These are phyloP conservation scores for Pythium myriotylum DNA, from an alignment of 352 stramenopile genomes.

Conservation along the genomic window DNA sequence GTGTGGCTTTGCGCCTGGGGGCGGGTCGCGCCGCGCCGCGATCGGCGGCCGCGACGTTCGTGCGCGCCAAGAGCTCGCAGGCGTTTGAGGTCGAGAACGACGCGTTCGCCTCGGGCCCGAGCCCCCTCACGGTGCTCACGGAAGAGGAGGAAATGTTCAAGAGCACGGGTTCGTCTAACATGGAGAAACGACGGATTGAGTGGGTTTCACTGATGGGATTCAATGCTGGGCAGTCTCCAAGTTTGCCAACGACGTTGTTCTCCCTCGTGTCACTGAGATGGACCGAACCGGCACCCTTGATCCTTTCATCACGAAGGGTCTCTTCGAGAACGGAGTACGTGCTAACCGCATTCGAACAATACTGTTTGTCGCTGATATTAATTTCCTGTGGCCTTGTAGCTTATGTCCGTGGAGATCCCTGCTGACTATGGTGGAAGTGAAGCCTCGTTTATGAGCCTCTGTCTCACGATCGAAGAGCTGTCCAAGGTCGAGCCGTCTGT, in stretches of 20 bases:
- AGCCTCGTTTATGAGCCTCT: conserved; percentile 95
- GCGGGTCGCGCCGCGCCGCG: neutral
- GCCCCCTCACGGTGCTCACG: conserved; percentile 64
- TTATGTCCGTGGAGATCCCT: conserved; percentile 98
- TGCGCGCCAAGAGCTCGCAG: conserved; percentile 25
- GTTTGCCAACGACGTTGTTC: conserved; percentile 86
- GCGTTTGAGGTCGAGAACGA: conserved; percentile 14
- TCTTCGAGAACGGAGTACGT: conserved; percentile 92
- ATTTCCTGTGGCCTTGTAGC: too few species aligned
- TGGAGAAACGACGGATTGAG: neutral
- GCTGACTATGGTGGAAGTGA: conserved; percentile 91
- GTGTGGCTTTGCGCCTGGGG: conserved; percentile 13
- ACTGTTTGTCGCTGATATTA: too few species aligned
- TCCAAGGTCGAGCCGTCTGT: conserved; percentile 95
- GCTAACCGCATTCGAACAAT: too few species aligned
- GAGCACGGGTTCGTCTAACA: conserved; percentile 59
- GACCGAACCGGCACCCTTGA: conserved; percentile 91
- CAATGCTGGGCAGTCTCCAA: conserved; percentile 49
- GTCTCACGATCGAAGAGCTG: conserved; percentile 97
- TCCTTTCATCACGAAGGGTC: conserved; percentile 82
- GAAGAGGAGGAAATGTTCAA: conserved; percentile 85
- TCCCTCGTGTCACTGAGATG: conserved; percentile 92
- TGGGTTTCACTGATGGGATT: neutral
- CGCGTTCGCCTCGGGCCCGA: neutral
- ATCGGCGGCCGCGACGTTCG: neutral